Evolutionary conservation across 345 rosid species (phyloP), one percentile per base, ranked within the genome.

Genomic region (Syzygium grande): DNA sequence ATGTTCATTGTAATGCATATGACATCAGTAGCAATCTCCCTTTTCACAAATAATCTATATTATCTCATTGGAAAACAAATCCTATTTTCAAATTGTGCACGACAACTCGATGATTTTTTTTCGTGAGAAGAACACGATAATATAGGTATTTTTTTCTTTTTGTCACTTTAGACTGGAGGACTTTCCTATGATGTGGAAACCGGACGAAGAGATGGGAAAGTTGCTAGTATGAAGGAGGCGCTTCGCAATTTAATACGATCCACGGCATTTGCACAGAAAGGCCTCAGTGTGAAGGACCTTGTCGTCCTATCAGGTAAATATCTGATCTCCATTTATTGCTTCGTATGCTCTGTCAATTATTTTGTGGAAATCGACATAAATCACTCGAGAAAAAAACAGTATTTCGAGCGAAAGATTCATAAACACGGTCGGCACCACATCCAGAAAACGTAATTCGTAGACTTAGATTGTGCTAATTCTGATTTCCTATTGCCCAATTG

Each of bases 131-230:
- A 3, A 3, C 73, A 61, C 5, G n/a, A n/a, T 61, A 49, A 65
- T 54, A 22, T 8, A 5, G 12, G 51, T 11, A 6, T 13, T 68
- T 51, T 85, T 6, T 84, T 59, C 5, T 68, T 12, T 25, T 53
- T n/a, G 38, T 88, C 7, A 6, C 55, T 43, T 84, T 88, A 93
- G 96, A 59, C 87, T 52, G 85, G 84, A 46, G 97, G 94, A 86
- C 93, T 85, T 51, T 88, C n/a, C 21, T 95, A 90, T 90, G 59
- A 88, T 22, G 96, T 95, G 17, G 94, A 93, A 92, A 93, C 96
- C 15, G 98, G 97, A 84, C 84, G 98, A 87, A 92, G 94, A 89
- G 98, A 96, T 84, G 97, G 98, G 86, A 73, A 73, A 3, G 91
- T 94, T n/a, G 91, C 98, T 9, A 92, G 19, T 12, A 43, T 86